phyloP scores from a whole-genome alignment of 2,329 filamentous ascomycete genomes.

The Didymella lethalis region DNA sequence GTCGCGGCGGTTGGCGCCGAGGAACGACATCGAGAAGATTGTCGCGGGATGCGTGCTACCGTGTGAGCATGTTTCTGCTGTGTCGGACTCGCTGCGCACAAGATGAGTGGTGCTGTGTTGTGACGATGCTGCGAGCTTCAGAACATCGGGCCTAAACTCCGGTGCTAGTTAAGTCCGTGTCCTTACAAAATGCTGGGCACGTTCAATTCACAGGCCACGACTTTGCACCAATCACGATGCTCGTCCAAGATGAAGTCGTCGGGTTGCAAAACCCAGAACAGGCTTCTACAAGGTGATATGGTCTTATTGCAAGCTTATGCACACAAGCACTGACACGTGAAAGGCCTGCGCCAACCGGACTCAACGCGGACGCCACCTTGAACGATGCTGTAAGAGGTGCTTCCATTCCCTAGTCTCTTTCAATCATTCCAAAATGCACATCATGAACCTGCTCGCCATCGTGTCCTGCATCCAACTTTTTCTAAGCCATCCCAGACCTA shows the following conservation, averaged over 20 bases:
- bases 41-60: constrained; percentile 3
- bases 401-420: constrained; percentile 20
- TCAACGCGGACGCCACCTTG: constrained; percentile 32
- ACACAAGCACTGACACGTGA: background rate
- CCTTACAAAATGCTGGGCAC: background rate
- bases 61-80: constrained; percentile 10
- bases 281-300: constrained; percentile 29
- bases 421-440: background rate
- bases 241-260: constrained; percentile 29
- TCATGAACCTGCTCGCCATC: no score
- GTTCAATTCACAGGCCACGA: no score
- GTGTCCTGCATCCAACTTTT: background rate
- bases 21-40: constrained; percentile 12
- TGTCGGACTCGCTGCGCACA: background rate
- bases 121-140: constrained; percentile 7
- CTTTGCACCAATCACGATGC: constrained; percentile 17
- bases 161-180: constrained; percentile 25
- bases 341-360: constrained; percentile 44
- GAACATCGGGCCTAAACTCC: constrained; percentile 15
- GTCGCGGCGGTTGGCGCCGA: constrained; percentile 14
- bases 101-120: background rate
- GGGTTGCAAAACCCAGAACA: constrained; percentile 29
- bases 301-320: background rate
- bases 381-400: constrained; percentile 51
- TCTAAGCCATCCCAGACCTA: constrained; percentile 51